Evolutionary conservation across 129 eudicot genomes (phyloP), one percentile per base, ranked within the genome.

Genomic region (Flaveria trinervia): DNA sequence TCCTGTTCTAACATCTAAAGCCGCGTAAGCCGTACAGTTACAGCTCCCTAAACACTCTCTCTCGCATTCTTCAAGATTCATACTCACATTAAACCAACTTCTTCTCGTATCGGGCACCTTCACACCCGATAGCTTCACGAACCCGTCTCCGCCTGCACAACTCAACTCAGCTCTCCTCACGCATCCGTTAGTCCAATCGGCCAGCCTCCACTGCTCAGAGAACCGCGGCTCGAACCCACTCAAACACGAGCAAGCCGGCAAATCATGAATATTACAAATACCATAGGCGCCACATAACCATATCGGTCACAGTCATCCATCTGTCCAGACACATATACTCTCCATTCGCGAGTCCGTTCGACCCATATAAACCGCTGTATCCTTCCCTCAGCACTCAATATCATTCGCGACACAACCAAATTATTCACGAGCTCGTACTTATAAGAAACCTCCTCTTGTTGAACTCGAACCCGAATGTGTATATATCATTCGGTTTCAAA

Each of bases 11-110:
- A 84, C 16, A 75, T 84, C 82, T 14, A 73, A 50, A 68, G 56
- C 69, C 54, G 84, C 74, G 71, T 81, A 89, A 54, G 89, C 89
- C n/a, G 76, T 41, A 80, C 87, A 89, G 28, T 82, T 77, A 44
- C 94, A 89, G 7, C 84, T 64, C 68, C 62, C 77, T 46, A 61
- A 61, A 77, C 94, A 89, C 26, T 3, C 67, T 1, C 5, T 49
- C 76, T 61, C 66, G 45, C 94, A 89, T 61, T 86, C 89, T 12
- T 73, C 68, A 44, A 84, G 74, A 52, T 39, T 70, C 86, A 86
- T 73, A 60, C 77, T 81, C 81, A 62, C 70, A 52, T 86, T 74
- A 70, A 54, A 74, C 88, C 77, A 67, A 17, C 71, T 72, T 18
- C 55, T 59, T 25, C 80, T 11, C 3, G 83, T 46, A 44, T 86